phyloP scores from a whole-genome alignment of 140 eudicot genomes.

The Bidens hawaiensis region DNA sequence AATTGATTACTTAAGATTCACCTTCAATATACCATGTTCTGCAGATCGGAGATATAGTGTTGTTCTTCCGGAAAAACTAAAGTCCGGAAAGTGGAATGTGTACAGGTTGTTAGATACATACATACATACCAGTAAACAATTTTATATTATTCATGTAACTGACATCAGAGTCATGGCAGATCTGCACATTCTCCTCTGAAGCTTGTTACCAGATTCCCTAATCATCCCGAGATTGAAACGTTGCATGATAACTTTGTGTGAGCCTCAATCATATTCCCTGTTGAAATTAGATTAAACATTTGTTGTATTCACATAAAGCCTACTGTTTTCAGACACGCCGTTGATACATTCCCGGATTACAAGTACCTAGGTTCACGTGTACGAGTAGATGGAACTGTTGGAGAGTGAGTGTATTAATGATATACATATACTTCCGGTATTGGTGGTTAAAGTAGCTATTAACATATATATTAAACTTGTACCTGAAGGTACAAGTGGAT shows the following conservation, averaged over 20 bases:
- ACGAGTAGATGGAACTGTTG: slow-evolving; percentile 86
- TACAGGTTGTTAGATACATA: slow-evolving; percentile 50
- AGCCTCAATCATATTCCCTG: slow-evolving; percentile 31
- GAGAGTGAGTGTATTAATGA: slow-evolving; percentile 61
- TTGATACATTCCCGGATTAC: slow-evolving; percentile 67
- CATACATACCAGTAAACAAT: too few relatives aligned
- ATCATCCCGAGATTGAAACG: slow-evolving; percentile 83
- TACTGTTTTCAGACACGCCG: slow-evolving; percentile 76
- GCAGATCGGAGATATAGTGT: slow-evolving; percentile 74
- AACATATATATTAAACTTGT: slow-evolving; percentile 2
- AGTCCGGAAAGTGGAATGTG: slow-evolving; percentile 91
- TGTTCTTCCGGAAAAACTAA: slow-evolving; percentile 83
- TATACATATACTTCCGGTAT: not conserved
- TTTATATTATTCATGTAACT: too few relatives aligned
- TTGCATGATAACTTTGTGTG: slow-evolving; percentile 91
- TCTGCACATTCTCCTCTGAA: slow-evolving; percentile 79
- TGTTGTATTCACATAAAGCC: too few relatives aligned
- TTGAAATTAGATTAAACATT: slow-evolving; percentile 6
- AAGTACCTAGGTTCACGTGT: slow-evolving; percentile 91
- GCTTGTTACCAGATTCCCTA: slow-evolving; percentile 63
- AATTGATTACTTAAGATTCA: too few relatives aligned
- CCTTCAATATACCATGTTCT: not conserved
- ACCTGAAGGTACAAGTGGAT: slow-evolving; percentile 87
- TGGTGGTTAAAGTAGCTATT: not conserved
- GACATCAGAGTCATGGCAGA: slow-evolving; percentile 35